Conservation (phyloP, 2,329 filamentous ascomycete genomes). For the Keithomyces neogunnii region DNA sequence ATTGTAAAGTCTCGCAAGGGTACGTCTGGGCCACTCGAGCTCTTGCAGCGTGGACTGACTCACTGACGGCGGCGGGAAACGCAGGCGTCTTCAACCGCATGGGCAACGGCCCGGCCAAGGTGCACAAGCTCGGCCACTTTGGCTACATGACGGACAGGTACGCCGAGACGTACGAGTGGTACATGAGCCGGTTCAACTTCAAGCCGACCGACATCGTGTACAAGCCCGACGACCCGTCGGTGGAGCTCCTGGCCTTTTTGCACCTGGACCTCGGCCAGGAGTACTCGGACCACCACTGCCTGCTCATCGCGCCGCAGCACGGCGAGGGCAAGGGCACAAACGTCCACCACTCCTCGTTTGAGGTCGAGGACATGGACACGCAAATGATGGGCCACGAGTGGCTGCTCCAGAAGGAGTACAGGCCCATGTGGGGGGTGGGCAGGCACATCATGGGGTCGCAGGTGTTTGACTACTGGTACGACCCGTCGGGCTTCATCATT, state of each 20-base stretch:
- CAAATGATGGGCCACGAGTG: slow-evolving; percentile 53
- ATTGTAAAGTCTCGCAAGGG: too few relatives aligned
- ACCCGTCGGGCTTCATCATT: slow-evolving; percentile 42
- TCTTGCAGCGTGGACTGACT: too few relatives aligned
- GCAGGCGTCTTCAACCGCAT: too few relatives aligned
- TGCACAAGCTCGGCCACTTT: slow-evolving; percentile 17
- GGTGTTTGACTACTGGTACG: slow-evolving; percentile 57
- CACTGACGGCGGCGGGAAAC: too few relatives aligned
- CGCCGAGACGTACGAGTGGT: slow-evolving; percentile 23
- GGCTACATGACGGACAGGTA: slow-evolving; percentile 24
- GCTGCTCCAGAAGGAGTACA: slow-evolving; percentile 43
- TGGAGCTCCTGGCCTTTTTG: slow-evolving; percentile 32
- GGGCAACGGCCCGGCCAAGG: slow-evolving; percentile 13
- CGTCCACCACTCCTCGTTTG: slow-evolving; percentile 19
- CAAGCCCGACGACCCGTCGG: slow-evolving; percentile 1
- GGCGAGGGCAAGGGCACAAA: slow-evolving; percentile 1
- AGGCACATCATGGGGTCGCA: slow-evolving; percentile 51
- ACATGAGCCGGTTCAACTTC: slow-evolving; percentile 32
- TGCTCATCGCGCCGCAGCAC: slow-evolving; percentile 32
- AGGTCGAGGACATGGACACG: slow-evolving; percentile 53
- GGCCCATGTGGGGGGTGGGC: slow-evolving; percentile 51
- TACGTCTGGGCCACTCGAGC: too few relatives aligned
- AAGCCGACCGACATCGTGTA: slow-evolving; percentile 24
- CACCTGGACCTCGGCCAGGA: slow-evolving; percentile 44
- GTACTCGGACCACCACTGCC: slow-evolving; percentile 45